Conservation (phyloP, 2,329 filamentous ascomycete genomes). For the Diplocarpon mali region DNA sequence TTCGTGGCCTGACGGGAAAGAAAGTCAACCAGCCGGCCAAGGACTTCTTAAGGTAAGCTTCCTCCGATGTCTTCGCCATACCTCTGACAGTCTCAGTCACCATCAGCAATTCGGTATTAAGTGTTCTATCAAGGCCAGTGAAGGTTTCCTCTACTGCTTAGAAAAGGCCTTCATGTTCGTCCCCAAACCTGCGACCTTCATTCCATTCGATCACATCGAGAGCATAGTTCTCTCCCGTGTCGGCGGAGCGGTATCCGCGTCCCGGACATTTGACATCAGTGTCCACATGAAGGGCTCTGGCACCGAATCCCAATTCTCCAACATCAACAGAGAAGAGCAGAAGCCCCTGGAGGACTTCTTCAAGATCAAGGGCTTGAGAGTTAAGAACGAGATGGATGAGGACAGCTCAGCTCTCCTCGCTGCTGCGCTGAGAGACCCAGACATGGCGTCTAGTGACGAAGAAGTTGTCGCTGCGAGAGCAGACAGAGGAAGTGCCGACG, state of each 20-base stretch:
- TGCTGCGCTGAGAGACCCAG: constrained; percentile 73
- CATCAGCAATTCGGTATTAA: constrained; percentile 93
- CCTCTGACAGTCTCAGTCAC: constrained; percentile 44
- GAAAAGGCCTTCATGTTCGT: constrained; percentile 99
- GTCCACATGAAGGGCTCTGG: constrained; percentile 80
- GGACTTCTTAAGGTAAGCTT: constrained; percentile 68
- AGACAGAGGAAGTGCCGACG: constrained; percentile 84
- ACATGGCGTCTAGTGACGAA: constrained; percentile 63
- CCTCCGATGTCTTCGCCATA: neutral
- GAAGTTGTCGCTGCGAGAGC: constrained; percentile 59
- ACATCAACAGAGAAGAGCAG: constrained; percentile 97
- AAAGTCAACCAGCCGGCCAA: constrained; percentile 89
- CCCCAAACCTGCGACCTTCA: constrained; percentile 94
- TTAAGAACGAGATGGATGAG: constrained; percentile 98
- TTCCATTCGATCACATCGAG: constrained; percentile 85
- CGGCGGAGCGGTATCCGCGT: constrained; percentile 82
- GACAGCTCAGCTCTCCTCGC: constrained; percentile 64
- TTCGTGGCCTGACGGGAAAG: constrained; percentile 88
- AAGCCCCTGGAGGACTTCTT: constrained; percentile 96
- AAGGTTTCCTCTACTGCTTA: constrained; percentile 91
- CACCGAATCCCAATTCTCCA: constrained; percentile 91
- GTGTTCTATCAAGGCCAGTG: constrained; percentile 99
- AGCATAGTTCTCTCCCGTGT: constrained; percentile 94
- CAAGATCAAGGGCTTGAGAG: constrained; percentile 85
- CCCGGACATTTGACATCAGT: constrained; percentile 94